phyloP scores from a whole-genome alignment of 2,329 filamentous ascomycete genomes.

The Cercospora sp. region DNA sequence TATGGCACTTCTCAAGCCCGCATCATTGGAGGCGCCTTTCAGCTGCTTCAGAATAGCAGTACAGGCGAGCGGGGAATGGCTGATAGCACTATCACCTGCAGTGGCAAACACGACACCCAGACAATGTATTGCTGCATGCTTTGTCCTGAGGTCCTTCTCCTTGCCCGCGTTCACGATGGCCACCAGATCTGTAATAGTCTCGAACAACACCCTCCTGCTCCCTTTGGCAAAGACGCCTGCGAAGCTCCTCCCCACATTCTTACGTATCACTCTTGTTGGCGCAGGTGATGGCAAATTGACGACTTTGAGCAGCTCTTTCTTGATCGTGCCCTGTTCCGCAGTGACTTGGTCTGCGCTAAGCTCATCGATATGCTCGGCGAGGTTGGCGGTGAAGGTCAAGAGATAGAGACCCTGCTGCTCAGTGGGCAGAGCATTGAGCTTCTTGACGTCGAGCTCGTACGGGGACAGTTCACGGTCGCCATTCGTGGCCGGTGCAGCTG shows the following conservation, averaged over 20 bases:
- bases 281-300: slow-evolving; percentile 77
- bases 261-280: slow-evolving; percentile 84
- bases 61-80: slow-evolving; percentile 73
- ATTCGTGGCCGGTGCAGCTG: slow-evolving; percentile 18
- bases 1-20: slow-evolving; percentile 76
- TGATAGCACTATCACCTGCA: slow-evolving; percentile 91
- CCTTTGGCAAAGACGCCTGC: slow-evolving; percentile 79
- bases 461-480: slow-evolving; percentile 18
- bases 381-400: slow-evolving; percentile 79
- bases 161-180: slow-evolving; percentile 72
- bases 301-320: slow-evolving; percentile 92
- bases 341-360: slow-evolving; percentile 79
- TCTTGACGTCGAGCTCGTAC: slow-evolving; percentile 76
- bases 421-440: slow-evolving; percentile 82
- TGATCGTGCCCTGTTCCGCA: slow-evolving; percentile 85
- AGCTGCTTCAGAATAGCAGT: slow-evolving; percentile 73
- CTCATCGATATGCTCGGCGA: slow-evolving; percentile 75
- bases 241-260: slow-evolving; percentile 82
- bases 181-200: slow-evolving; percentile 87
- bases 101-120: slow-evolving; percentile 85
- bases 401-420: slow-evolving; percentile 97
- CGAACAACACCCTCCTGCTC: slow-evolving; percentile 87
- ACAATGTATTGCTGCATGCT: slow-evolving; percentile 84
- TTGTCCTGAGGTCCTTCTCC: slow-evolving; percentile 75
- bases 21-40: slow-evolving; percentile 76